Base-by-base conservation (phyloP, 495 filamentous ascomycete genomes). In the Aspergillus leporis region DNA sequence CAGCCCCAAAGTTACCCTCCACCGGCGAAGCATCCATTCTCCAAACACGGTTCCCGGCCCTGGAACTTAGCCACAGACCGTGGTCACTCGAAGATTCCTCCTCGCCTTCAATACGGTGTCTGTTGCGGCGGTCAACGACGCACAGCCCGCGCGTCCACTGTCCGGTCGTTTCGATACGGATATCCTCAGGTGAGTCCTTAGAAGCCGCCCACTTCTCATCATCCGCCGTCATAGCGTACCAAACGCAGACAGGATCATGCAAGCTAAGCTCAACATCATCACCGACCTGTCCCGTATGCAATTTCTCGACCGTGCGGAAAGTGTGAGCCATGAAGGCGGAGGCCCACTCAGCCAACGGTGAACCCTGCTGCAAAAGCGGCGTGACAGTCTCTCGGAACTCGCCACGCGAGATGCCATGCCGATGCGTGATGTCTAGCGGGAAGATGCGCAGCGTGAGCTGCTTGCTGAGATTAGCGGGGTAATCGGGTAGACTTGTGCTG, bases 141-240 rank as follows among this genome's bases (percentile, higher is more conserved):
- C 91, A 92, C 87, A 92, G 90, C 2, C 94, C 94, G 45, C 89
- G 78, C 53, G 93, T 97, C 94, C 94, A 98, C 73, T 98, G 93
- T 5, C 94, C 94, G 31, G 81, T 69, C 1, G 90, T 90, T 70
- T 98, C 94, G 23, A 98, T 77, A 14, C 94, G 81, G 52, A 98
- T 87, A 72, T 98, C 94, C 69, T 84, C 76, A 1, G 70, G 73
- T 30, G 72, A 74, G 2, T 57, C 67, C 28, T 67, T 46, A 2
- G 68, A 62, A 69, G 85, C 81, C 28, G 63, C 68, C 77, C 78
- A 80, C 0, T 69, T 62, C 10, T 70, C 56, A 55, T 76, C 73
- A 10, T 77, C 72, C 1, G 68, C 70, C 0, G 86, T 87, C 43
- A 95, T 71, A 66, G 90, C 86, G 67, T 95, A 95, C 90, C 91